These are phyloP conservation scores for Kwoniella dejecticola DNA, from an alignment of 768 basidiomycete species.

Conservation along the genomic window DNA sequence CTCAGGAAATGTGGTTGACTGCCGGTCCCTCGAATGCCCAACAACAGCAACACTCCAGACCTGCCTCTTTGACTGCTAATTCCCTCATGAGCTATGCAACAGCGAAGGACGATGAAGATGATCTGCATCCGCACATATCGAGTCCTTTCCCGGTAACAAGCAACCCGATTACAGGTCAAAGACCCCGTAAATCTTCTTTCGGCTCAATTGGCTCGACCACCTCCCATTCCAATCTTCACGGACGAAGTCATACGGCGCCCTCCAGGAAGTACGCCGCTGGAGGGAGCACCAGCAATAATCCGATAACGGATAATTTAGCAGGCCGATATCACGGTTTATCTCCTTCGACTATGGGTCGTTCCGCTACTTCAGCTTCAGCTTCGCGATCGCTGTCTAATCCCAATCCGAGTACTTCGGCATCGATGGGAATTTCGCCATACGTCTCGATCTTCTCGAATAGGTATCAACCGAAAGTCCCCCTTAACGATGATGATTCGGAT, in stretches of 20 bases:
- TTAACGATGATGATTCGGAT: conserved; percentile 46
- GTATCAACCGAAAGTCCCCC: conserved; percentile 31
- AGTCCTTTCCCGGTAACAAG: conserved; percentile 10
- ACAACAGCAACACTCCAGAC: background rate
- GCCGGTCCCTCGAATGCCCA: conserved; percentile 1
- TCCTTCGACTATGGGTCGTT: conserved; percentile 2
- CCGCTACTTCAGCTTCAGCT: too few relatives aligned
- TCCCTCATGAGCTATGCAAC: conserved; percentile 5
- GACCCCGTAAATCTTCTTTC: conserved; percentile 13
- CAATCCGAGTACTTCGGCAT: background rate
- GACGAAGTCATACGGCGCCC: conserved; percentile 6
- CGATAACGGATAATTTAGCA: conserved; percentile 37
- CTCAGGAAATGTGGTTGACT: conserved; percentile 20
- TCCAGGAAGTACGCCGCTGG: conserved; percentile 1
- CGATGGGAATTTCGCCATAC: conserved; percentile 29
- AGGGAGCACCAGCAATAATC: conserved; percentile 15
- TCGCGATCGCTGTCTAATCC: background rate
- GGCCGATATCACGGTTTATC: conserved; percentile 32
- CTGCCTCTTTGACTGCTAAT: conserved; percentile 8
- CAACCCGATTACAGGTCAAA: conserved; percentile 20
- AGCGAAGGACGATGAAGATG: conserved; percentile 4
- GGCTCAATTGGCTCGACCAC: background rate
- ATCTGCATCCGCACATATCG: conserved; percentile 15
- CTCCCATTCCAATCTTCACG: conserved; percentile 5
- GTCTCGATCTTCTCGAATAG: conserved; percentile 41